phyloP scores from a whole-genome alignment of 2,329 filamentous ascomycete species.

The Rutstroemia sp. region DNA sequence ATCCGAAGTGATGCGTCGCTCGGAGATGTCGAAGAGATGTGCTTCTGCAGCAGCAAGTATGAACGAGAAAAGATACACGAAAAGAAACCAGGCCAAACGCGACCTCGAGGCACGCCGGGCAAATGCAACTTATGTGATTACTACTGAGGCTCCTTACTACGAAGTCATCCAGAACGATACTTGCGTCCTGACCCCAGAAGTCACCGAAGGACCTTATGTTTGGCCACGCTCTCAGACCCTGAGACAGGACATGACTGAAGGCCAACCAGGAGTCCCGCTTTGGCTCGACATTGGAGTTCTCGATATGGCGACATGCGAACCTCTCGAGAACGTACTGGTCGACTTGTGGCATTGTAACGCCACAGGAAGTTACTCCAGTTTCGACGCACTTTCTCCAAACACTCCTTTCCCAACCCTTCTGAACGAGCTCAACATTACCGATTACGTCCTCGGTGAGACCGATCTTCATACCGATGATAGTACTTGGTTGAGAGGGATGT shows the following conservation, averaged over 20 bases:
- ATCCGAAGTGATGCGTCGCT: neutral
- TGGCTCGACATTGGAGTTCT: slow-evolving; percentile 33
- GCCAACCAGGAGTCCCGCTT: slow-evolving; percentile 26
- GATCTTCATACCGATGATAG: slow-evolving; percentile 25
- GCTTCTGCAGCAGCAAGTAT: neutral
- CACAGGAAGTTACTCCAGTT: slow-evolving; percentile 39
- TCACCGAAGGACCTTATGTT: slow-evolving; percentile 45
- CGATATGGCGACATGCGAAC: slow-evolving; percentile 34
- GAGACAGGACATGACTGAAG: slow-evolving; percentile 27
- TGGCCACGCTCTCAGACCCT: slow-evolving; percentile 14
- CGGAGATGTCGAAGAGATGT: neutral
- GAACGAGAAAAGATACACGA: neutral
- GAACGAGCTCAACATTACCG: neutral
- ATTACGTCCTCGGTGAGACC: neutral
- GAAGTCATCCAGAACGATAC: slow-evolving; percentile 24
- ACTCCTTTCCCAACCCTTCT: slow-evolving; percentile 5
- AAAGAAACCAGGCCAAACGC: neutral
- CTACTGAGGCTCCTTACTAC: slow-evolving; percentile 43
- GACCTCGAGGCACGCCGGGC: neutral
- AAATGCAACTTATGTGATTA: slow-evolving; percentile 20
- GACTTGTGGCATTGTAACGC: slow-evolving; percentile 37
- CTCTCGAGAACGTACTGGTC: slow-evolving; percentile 25
- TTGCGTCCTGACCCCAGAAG: slow-evolving; percentile 43
- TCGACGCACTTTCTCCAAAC: slow-evolving; percentile 9
- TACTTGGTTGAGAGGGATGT: slow-evolving; percentile 37